These are phyloP conservation scores for Melastoma malabathricum DNA, from an alignment of 345 rosid genomes.

Conservation along the genomic window DNA sequence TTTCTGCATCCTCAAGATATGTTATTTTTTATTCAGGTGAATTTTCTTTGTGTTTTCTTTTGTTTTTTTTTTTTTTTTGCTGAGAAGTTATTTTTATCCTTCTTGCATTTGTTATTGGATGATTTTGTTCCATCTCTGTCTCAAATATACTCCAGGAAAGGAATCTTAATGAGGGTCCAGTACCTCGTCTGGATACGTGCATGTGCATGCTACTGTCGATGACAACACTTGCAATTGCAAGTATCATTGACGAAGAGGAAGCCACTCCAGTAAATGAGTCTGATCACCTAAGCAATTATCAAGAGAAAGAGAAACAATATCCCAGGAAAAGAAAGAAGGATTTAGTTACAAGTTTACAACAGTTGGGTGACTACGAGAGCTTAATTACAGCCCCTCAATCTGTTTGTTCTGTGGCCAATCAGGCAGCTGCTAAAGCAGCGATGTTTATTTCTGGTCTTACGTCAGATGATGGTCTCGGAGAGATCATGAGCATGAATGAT, in stretches of 20 bases:
- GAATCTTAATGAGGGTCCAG: slow-evolving; percentile 74
- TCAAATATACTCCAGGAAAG: slow-evolving; percentile 50
- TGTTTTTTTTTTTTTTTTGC: too few relatives aligned
- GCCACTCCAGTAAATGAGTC: slow-evolving; percentile 46
- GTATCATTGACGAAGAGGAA: slow-evolving; percentile 88
- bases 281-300: slow-evolving; percentile 24
- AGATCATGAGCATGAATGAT: slow-evolving; percentile 57
- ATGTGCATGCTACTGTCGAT: slow-evolving; percentile 72
- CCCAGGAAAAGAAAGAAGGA: slow-evolving; percentile 48
- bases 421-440: slow-evolving; percentile 85
- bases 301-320: slow-evolving; percentile 35
- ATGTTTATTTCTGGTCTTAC: slow-evolving; percentile 54
- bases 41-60: too few relatives aligned
- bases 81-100: too few relatives aligned
- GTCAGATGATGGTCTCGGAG: slow-evolving; percentile 44
- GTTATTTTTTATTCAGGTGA: too few relatives aligned
- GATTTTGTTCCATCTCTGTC: not conserved
- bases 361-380: slow-evolving; percentile 64
- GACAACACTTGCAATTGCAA: slow-evolving; percentile 61
- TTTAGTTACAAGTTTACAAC: slow-evolving; percentile 65
- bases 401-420: slow-evolving; percentile 61
- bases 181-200: slow-evolving; percentile 76
- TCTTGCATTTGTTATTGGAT: too few relatives aligned
- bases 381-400: slow-evolving; percentile 63
- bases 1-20: too few relatives aligned